Conservation (phyloP, 257 asterid species). For the Voacanga thouarsii region DNA sequence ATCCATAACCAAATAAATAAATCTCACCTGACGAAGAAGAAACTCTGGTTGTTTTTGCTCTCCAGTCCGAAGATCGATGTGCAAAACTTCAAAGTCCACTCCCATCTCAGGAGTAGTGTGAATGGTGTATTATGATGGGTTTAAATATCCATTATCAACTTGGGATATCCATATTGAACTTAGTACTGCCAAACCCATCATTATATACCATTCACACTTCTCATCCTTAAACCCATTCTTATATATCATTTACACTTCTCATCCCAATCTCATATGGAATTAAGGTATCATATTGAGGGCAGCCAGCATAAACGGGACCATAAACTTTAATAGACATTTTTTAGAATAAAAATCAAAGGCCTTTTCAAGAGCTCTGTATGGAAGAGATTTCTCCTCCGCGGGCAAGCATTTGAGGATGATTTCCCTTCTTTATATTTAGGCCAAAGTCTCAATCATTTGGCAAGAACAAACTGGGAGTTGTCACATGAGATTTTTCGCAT, state of each 20-base stretch:
- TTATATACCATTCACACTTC: too few relatives aligned
- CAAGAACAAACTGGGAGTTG: constrained; percentile 21
- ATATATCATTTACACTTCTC: too few relatives aligned
- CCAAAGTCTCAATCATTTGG: background rate
- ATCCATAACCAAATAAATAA: background rate
- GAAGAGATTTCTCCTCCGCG: background rate
- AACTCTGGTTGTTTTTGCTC: constrained; percentile 54
- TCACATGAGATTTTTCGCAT: constrained; percentile 16
- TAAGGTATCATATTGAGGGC: too few relatives aligned
- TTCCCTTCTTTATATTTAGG: background rate
- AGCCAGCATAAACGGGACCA: constrained; percentile 60
- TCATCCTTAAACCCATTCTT: too few relatives aligned
- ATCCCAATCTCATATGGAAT: too few relatives aligned
- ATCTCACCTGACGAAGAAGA: constrained; percentile 47
- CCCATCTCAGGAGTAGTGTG: too few relatives aligned
- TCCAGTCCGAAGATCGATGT: constrained; percentile 43
- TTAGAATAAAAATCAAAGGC: background rate
- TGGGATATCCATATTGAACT: too few relatives aligned
- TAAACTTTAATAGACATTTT: constrained; percentile 66
- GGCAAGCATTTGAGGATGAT: too few relatives aligned
- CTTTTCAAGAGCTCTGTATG: background rate
- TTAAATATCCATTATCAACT: too few relatives aligned
- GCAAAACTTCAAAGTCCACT: constrained; percentile 49
- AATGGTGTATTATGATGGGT: too few relatives aligned
- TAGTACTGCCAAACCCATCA: too few relatives aligned